Evolutionary conservation across 129 eudicot species (phyloP), one percentile per base, ranked within the genome.

Genomic region (Chrysanthemum seticuspe): DNA sequence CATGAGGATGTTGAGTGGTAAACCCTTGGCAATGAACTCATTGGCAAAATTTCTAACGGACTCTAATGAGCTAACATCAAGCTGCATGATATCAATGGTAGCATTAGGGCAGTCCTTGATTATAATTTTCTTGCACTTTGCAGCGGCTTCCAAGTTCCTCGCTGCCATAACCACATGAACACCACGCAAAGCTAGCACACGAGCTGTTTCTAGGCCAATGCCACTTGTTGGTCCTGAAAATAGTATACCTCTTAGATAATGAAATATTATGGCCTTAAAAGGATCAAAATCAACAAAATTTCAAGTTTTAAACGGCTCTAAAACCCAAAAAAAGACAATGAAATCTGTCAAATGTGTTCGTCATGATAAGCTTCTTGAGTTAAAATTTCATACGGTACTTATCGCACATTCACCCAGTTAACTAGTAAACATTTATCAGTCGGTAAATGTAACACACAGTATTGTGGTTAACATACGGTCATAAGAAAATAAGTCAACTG

Each of bases 101-200:
- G 97, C 98, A 71, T 68, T 57, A 6, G 93, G 82, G 55, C 81
- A 73, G 27, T 80, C 89, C 70, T 81, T 72, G 45, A 90, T 72
- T 77, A 94, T 84, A 47, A 67, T 75, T 77, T 87, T 97, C 78
- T 86, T 90, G 4, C 89, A 85, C 56, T 79, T 78, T 58, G 48
- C 74, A 61, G 96, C 96, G 53, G 89, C 72, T 31, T 81, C 87
- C 59, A 80, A 75, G 76, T 90, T 90, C 50, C 98, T 90, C 16
- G 92, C 96, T 19, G 98, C 98, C 97, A 94, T 94, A 54, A 94
- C 77, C 13, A n/a, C n/a, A n/a, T n/a, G n/a, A 94, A 83, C 97
- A 27, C 98, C 97, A 16, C 79, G 83, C 80, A 78, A 62, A 29
- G 91, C 98, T 51, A 94, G 98, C 72, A 88, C 91, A 50, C 96